These are phyloP conservation scores for Xerocomus nothofagi DNA, from an alignment of 1,284 basidiomycete genomes.

Conservation along the genomic window DNA sequence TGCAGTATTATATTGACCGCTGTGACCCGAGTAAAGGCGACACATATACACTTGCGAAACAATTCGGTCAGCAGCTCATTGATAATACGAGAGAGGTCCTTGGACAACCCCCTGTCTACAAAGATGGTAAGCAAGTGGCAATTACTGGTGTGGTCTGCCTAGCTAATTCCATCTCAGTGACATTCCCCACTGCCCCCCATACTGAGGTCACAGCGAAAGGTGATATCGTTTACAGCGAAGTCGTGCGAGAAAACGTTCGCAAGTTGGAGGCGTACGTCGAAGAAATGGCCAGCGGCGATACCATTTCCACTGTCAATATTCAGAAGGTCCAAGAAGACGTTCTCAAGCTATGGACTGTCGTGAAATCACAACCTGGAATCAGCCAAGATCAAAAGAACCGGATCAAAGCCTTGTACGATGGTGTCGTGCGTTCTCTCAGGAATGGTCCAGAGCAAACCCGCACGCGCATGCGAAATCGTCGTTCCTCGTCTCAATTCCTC, in stretches of 20 bases:
- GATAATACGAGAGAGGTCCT: conserved; percentile 91
- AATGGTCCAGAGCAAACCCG: conserved; percentile 63
- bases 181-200: conserved; percentile 96
- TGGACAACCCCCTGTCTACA: conserved; percentile 84
- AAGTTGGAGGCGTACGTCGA: conserved; percentile 98
- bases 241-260: conserved; percentile 92
- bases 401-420: conserved; percentile 96
- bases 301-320: conserved; percentile 84
- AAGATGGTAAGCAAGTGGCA: conserved; percentile 71
- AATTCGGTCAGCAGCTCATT: conserved; percentile 95
- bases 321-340: conserved; percentile 98
- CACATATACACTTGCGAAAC: conserved; percentile 91
- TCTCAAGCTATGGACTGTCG: conserved; percentile 94
- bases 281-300: conserved; percentile 97
- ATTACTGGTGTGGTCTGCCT: not conserved
- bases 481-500: conserved; percentile 92
- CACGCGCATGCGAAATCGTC: conserved; percentile 64
- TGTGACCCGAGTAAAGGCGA: conserved; percentile 84
- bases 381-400: conserved; percentile 96
- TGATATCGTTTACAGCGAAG: conserved; percentile 92
- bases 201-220: conserved; percentile 93
- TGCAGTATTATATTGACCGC: conserved; percentile 93
- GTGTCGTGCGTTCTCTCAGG: conserved; percentile 83
- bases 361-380: conserved; percentile 96
- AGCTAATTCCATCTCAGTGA: conserved; percentile 54